Conservation (phyloP, 208 protist species). For the Leishmania lainsoni region DNA sequence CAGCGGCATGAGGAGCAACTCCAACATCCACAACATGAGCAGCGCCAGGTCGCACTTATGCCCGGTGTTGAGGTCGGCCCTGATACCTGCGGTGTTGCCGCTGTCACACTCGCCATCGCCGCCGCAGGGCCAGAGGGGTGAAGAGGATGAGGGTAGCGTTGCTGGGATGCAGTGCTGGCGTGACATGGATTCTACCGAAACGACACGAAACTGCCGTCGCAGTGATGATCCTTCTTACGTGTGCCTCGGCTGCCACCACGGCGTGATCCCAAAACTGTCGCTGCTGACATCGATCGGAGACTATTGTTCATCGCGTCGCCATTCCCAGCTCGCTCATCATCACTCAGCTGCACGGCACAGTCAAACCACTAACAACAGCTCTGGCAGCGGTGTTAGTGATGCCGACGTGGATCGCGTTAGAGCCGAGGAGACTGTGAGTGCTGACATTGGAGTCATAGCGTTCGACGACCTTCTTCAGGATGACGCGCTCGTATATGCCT, state of each 20-base stretch:
- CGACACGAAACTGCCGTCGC: slow-evolving; percentile 4
- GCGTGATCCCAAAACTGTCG: slow-evolving; percentile 23
- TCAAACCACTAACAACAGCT: neutral
- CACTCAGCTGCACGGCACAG: neutral
- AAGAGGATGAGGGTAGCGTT: neutral
- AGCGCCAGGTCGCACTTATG: slow-evolving; percentile 10
- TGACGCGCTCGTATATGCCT: slow-evolving; percentile 19
- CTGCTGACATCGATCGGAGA: slow-evolving; percentile 6
- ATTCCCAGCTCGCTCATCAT: neutral
- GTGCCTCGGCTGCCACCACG: slow-evolving; percentile 24
- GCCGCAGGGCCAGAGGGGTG: neutral
- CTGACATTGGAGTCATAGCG: slow-evolving; percentile 4
- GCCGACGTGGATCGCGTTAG: neutral
- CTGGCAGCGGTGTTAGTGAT: neutral
- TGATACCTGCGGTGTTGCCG: slow-evolving; percentile 6
- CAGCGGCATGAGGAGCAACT: neutral
- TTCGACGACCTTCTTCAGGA: slow-evolving; percentile 34
- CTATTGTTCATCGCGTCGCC: neutral
- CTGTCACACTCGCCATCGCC: slow-evolving; percentile 4
- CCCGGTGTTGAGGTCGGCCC: neutral
- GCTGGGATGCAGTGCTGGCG: neutral
- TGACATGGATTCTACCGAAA: slow-evolving; percentile 3
- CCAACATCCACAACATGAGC: neutral
- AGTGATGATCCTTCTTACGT: slow-evolving; percentile 5
- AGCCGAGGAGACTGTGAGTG: neutral